Conservation (phyloP, 2,329 filamentous ascomycete genomes). For the Xylariaceae sp. region DNA sequence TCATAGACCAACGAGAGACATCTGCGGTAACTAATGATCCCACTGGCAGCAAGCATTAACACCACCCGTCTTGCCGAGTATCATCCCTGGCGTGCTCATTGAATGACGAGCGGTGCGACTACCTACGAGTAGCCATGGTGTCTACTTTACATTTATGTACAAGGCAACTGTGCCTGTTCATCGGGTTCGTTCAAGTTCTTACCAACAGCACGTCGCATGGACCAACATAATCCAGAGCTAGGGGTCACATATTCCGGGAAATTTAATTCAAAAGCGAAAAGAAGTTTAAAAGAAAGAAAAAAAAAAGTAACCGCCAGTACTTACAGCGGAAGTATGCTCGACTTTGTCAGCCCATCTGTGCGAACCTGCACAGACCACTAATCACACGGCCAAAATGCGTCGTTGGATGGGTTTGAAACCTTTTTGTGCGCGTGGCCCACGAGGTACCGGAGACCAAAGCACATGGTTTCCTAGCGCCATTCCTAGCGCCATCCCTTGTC, state of each 20-base stretch:
- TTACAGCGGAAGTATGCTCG: neutral
- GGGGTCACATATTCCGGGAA: slow-evolving; percentile 9
- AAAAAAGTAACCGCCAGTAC: neutral
- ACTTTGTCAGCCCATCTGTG: slow-evolving; percentile 9
- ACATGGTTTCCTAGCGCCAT: slow-evolving; percentile 13
- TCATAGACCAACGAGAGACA: neutral
- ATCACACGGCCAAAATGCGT: slow-evolving; percentile 7
- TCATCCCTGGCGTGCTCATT: neutral
- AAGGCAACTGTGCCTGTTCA: slow-evolving; percentile 7
- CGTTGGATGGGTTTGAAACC: slow-evolving; percentile 11
- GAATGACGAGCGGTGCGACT: neutral
- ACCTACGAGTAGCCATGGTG: neutral
- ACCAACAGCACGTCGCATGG: slow-evolving; percentile 28
- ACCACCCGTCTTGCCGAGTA: neutral
- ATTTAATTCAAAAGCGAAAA: no score
- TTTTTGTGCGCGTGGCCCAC: slow-evolving; percentile 26
- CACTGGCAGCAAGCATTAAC: neutral
- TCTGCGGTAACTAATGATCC: neutral
- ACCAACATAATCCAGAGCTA: slow-evolving; percentile 21
- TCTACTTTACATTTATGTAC: neutral
- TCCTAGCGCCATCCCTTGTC: slow-evolving; percentile 15
- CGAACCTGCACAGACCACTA: slow-evolving; percentile 13
- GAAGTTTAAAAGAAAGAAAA: no score
- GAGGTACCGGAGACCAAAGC: slow-evolving; percentile 24
- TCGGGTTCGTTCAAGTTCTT: slow-evolving; percentile 16